Base-by-base conservation (phyloP, 2,329 filamentous ascomycete species). In the Monascus ruber region DNA sequence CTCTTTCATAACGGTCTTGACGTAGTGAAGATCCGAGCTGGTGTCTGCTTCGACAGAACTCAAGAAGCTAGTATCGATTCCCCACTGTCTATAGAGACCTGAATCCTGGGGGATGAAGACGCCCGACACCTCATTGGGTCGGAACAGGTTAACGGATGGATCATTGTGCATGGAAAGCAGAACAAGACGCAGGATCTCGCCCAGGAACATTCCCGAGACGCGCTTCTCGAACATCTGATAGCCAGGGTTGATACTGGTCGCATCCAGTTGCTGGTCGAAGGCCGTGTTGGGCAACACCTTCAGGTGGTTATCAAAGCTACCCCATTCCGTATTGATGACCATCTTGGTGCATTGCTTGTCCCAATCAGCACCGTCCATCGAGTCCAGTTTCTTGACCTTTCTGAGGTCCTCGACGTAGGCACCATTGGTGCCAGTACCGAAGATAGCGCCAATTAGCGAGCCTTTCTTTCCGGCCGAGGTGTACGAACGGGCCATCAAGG, bases 141-240 rank as follows among this genome's bases (percentile, higher is more conserved):
- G 76, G 74, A 95, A 93, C 29, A 95, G 73, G 2, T 79, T 71
- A 5, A 82, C 66, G 1, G 72, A 60, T 26, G 79, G 70, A 49
- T 85, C 74, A 51, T 82, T 74, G 54, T 88, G 69, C 59, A 95
- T 74, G 42, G 78, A 72, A 37, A 91, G 61, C 24, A 95, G 68
- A 10, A 81, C 79, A 34, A 85, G 73, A 39, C 91, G 83, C 40
- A 95, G 73, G 46, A 96, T 88, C 63, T 98, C 91, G 39, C 91
- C 91, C 36, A 98, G 65, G 68, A 96, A 98, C 89, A 98, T 96
- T 60, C 91, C 91, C 0, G 87, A 94, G 10, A 98, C 83, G 35
- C 89, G 83, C 74, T 98, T 98, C 70, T 98, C 91, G 57, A 96
- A 98, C 85, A 96, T 94, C 59, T 98, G 91, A 45, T 94, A 79